Conservation (phyloP, 768 basidiomycete genomes). For the Mycena epipterygia region DNA sequence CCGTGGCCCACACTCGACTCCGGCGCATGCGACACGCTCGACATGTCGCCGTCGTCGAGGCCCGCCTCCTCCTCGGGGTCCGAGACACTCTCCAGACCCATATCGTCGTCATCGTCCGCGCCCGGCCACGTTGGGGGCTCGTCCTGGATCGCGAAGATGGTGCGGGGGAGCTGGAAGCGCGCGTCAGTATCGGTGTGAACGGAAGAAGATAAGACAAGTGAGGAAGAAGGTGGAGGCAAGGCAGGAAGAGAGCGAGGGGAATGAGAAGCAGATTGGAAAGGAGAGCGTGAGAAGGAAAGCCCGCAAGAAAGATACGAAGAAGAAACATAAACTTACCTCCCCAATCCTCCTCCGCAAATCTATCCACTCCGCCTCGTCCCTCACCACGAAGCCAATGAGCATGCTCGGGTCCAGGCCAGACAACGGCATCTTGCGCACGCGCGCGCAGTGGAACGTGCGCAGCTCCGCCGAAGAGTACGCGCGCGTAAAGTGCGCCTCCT, state of each 20-base stretch:
- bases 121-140: slow-evolving; percentile 27
- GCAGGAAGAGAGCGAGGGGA: neutral
- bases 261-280: too few species aligned
- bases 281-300: neutral
- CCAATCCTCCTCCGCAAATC: slow-evolving; percentile 71
- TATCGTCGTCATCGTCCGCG: slow-evolving; percentile 76
- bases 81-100: slow-evolving; percentile 87
- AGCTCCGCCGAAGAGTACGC: slow-evolving; percentile 83
- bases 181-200: neutral
- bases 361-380: slow-evolving; percentile 82
- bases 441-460: slow-evolving; percentile 97
- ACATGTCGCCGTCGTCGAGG: too few species aligned
- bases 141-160: slow-evolving; percentile 21
- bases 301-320: slow-evolving; percentile 6
- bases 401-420: slow-evolving; percentile 95
- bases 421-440: slow-evolving; percentile 97
- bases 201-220: neutral
- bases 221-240: neutral
- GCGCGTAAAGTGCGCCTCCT: slow-evolving; percentile 74
- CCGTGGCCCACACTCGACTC: slow-evolving; percentile 37
- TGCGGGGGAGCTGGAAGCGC: too few species aligned
- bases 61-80: too few species aligned
- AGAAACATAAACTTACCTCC: slow-evolving; percentile 67
- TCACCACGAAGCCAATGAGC: slow-evolving; percentile 92
- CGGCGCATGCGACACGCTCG: too few species aligned